These are phyloP conservation scores for Diaporthe ampelina DNA, from an alignment of 2,329 filamentous ascomycete genomes.

Conservation along the genomic window DNA sequence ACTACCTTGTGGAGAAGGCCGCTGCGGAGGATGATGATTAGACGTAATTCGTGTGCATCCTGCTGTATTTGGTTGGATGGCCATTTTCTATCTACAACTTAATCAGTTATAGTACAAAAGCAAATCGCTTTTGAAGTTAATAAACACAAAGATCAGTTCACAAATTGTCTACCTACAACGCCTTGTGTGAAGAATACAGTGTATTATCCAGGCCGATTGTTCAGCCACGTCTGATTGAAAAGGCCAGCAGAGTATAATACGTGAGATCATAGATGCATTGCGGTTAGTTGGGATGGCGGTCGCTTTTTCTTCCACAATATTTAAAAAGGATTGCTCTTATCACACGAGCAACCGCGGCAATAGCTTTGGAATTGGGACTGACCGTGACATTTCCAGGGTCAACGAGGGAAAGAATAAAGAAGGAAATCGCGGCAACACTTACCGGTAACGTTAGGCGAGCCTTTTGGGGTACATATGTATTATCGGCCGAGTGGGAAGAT, in stretches of 20 bases:
- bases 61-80: neutral
- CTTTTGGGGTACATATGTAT: neutral
- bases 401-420: neutral
- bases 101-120: neutral
- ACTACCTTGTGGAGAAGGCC: slow-evolving; percentile 41
- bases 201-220: neutral
- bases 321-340: no score
- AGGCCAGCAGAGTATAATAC: neutral
- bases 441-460: no score
- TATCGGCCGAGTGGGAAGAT: neutral
- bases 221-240: neutral
- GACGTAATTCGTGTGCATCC: neutral
- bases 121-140: slow-evolving; percentile 5
- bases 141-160: neutral
- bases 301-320: no score
- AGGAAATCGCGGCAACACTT: neutral
- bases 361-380: no score
- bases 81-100: neutral
- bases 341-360: no score
- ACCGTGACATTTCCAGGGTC: no score
- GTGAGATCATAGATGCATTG: neutral
- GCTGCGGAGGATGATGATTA: slow-evolving; percentile 42
- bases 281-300: no score
- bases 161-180: neutral
- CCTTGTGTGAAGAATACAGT: neutral